Percentiles rank a stretch among this genome's conserved stretches.
Conservation (phyloP, 108 stramenopile species). For the Cyclotella atomus region DNA sequence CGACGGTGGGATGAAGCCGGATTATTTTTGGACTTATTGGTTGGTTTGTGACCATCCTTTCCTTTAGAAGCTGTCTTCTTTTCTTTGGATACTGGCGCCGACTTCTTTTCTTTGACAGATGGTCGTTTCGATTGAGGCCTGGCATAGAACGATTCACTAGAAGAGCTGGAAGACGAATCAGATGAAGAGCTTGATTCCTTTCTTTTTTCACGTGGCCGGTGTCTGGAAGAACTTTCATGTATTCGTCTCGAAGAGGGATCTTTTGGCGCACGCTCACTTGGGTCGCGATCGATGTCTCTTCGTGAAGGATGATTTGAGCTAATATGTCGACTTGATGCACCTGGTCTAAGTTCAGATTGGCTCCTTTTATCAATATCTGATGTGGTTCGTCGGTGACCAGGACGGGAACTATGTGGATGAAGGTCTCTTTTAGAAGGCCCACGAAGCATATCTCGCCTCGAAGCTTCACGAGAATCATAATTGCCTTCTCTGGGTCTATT, state of each 20-base stretch:
- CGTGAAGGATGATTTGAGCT: neutral
- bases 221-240: neutral
- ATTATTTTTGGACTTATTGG: neutral
- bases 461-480: neutral
- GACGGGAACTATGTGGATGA: neutral
- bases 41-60: too few relatives aligned
- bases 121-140: neutral
- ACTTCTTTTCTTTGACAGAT: too few relatives aligned
- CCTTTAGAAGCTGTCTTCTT: too few relatives aligned
- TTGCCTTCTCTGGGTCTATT: neutral
- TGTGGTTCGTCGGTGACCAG: neutral
- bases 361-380: neutral
- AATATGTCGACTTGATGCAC: neutral
- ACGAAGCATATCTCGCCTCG: neutral
- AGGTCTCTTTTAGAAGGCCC: too few relatives aligned
- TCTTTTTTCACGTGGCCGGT: neutral
- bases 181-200: slow-evolving; percentile 1
- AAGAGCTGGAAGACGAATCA: slow-evolving; percentile 19
- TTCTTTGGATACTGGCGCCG: too few relatives aligned
- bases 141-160: neutral
- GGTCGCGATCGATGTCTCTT: neutral
- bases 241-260: neutral
- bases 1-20: too few relatives aligned
- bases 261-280: neutral
- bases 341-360: neutral